Percentiles rank a stretch among this genome's conserved stretches.
Conservation (phyloP, 192 early-diverging fungal genomes). For the Backusella parvicylindrica region DNA sequence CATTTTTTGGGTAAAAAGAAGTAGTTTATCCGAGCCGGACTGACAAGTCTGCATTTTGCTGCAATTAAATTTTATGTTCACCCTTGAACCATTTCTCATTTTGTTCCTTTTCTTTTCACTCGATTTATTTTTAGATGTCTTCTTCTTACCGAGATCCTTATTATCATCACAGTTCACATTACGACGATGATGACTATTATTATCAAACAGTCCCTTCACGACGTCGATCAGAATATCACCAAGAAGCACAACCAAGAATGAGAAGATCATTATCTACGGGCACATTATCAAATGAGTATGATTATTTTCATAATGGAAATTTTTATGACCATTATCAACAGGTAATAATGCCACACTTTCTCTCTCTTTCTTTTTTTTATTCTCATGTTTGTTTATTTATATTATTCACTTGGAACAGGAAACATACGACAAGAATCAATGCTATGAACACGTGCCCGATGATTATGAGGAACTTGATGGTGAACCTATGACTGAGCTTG, state of each 20-base stretch:
- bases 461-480: background rate
- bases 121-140: background rate
- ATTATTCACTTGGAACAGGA: background rate
- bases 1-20: background rate
- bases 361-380: background rate
- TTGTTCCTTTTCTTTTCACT: background rate
- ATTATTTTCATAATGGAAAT: background rate
- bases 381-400: constrained; percentile 1
- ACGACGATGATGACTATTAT: background rate
- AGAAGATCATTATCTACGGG: background rate
- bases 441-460: background rate
- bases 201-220: background rate
- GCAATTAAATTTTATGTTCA: background rate
- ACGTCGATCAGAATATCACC: background rate
- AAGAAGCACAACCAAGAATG: background rate
- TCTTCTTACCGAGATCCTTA: background rate
- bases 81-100: background rate
- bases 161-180: background rate
- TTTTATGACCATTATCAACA: background rate
- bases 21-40: background rate
- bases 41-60: background rate
- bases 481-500: constrained; percentile 7
- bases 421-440: background rate
- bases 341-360: background rate
- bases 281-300: background rate